Evolutionary conservation across 805 yeast species (phyloP), one percentile per base, ranked within the genome.

Genomic region (Yamadazyma olivae): DNA sequence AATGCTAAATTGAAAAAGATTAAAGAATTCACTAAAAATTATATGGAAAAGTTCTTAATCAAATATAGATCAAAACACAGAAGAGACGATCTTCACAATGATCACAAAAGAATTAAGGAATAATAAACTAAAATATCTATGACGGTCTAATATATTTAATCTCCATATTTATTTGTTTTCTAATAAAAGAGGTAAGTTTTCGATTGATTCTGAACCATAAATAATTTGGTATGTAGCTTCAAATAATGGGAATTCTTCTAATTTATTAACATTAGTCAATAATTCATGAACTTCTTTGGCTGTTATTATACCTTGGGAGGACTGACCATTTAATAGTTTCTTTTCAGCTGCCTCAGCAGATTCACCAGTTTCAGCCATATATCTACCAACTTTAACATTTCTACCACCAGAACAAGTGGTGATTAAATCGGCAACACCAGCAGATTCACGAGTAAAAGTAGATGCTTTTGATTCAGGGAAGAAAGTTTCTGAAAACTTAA

Each of bases 1-100:
- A 68, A 68, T n/a, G 83, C 77, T 16, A 86, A 86, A 57, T 65
- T 75, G 45, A 69, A 72, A 46, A 89, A 90, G 54, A 70, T 89
- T 18, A 82, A 83, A 56, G 68, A 55, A 19, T 91, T 83, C 53
- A 70, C 77, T 10, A 70, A 68, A 30, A 57, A 54, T 2, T 86
- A 81, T 50, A 83, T 86, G 91, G 79, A 71, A 7, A 84, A 81
- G 56, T 79, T 74, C 41, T 44, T 79, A 43, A 58, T 53, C 18
- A 79, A 75, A 51, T 69, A 66, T 43, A 56, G 71, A 30, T 60
- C 59, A 7, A 74, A 70, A 49, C 57, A 62, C 43, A 49, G 44
- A 34, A 42, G 40, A 24, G 36, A 38, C 17, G 38, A 41, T 29
- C 22, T 18, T 18, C 26, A 24, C 25, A 29, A 33, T 14, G 24